These are phyloP conservation scores for Penicillium sp. DNA, from an alignment of 2,329 filamentous ascomycete species.

Conservation along the genomic window DNA sequence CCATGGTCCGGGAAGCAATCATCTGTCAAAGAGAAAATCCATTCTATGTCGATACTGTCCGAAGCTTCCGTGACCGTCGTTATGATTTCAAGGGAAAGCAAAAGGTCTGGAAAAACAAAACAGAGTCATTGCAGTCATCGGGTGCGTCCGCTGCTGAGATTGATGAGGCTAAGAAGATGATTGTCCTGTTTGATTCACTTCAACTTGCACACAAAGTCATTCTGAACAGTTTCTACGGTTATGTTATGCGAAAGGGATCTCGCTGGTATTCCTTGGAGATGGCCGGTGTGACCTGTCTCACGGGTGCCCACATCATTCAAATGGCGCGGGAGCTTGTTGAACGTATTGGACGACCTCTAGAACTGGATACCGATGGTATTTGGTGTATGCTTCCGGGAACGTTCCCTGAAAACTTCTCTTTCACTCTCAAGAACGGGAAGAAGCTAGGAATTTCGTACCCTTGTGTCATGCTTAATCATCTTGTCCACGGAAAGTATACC, in stretches of 20 bases:
- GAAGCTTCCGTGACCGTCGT: conserved; percentile 91
- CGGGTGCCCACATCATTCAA: conserved; percentile 94
- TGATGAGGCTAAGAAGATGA: conserved; percentile 98
- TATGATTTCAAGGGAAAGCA: conserved; percentile 99
- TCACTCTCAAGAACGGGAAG: conserved; percentile 93
- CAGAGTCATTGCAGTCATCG: conserved; percentile 77
- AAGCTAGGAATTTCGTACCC: conserved; percentile 96
- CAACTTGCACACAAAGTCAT: conserved; percentile 99
- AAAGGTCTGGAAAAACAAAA: conserved; percentile 98
- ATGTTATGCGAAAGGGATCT: conserved; percentile 98
- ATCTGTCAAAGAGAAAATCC: conserved; percentile 98
- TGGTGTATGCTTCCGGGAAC: conserved; percentile 98
- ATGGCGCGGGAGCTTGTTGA: conserved; percentile 93
- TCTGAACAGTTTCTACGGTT: conserved; percentile 97
- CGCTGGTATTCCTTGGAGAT: conserved; percentile 99
- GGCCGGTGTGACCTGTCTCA: conserved; percentile 97
- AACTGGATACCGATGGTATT: conserved; percentile 97
- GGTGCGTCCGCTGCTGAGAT: conserved; percentile 76
- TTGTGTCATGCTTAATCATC: conserved; percentile 97
- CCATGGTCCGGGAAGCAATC: conserved; percentile 90
- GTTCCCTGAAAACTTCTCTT: conserved; percentile 94
- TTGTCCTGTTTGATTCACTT: conserved; percentile 89
- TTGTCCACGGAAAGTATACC: conserved; percentile 91
- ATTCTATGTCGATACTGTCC: conserved; percentile 96
- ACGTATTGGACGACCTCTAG: conserved; percentile 84